Percentiles rank a stretch among this genome's conserved stretches.
phyloP scores from a whole-genome alignment of 345 rosid species.

The Dipteronia sinensis region DNA sequence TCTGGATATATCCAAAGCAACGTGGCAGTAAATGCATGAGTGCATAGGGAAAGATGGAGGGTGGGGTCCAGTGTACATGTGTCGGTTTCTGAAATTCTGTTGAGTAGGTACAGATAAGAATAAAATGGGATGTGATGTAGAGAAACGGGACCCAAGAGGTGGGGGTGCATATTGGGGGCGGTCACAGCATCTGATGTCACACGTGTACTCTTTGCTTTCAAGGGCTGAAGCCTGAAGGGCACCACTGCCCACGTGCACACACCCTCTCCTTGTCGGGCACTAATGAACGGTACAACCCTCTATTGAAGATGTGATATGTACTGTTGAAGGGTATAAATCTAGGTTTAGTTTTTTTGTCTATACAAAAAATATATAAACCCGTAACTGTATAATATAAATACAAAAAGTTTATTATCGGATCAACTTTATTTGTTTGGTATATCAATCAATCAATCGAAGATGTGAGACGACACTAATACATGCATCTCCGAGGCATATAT shows the following conservation, averaged over 20 bases:
- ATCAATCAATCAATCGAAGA: no score
- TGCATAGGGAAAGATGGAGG: not conserved
- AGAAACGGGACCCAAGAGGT: slow-evolving; percentile 13
- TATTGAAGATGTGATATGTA: no score
- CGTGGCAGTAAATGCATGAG: slow-evolving; percentile 32
- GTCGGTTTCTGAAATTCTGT: slow-evolving; percentile 4
- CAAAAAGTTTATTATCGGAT: no score
- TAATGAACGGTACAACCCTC: no score
- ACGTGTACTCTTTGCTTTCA: slow-evolving; percentile 20
- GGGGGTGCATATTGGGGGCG: not conserved
- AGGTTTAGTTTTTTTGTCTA: no score
- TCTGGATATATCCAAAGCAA: not conserved
- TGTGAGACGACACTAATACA: no score
- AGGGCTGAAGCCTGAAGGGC: slow-evolving; percentile 20
- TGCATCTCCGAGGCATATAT: no score
- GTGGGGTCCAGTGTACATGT: not conserved
- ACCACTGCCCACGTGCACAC: slow-evolving; percentile 26
- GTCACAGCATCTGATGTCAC: slow-evolving; percentile 17
- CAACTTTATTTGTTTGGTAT: no score
- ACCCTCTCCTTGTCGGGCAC: no score
- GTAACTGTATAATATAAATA: no score
- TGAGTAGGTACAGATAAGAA: slow-evolving; percentile 21
- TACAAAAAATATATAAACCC: no score
- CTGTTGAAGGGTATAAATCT: no score
- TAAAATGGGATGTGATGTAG: slow-evolving; percentile 14